Evolutionary conservation across 169 alveolate species (phyloP).

Genomic region (Pseudocohnilembus persalinus): DNA sequence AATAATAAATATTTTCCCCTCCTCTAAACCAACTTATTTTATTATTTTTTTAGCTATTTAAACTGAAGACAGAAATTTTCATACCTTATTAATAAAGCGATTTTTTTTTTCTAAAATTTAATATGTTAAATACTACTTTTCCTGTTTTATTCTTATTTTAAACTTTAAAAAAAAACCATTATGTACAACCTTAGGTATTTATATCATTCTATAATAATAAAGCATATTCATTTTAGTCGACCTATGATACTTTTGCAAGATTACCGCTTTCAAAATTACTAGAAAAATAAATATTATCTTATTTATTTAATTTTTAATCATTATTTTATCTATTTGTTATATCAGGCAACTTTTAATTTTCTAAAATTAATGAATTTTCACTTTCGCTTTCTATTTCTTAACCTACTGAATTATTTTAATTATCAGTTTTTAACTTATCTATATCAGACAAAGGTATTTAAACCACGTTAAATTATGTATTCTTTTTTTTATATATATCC

Average conservation of each 20-base stretch:
- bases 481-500: too few species aligned
- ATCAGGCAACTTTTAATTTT: too few species aligned
- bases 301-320: too few species aligned
- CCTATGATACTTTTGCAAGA: slow-evolving; percentile 70
- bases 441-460: too few species aligned
- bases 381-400: too few species aligned
- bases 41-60: slow-evolving; percentile 33
- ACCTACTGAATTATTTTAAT: too few species aligned
- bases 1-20: slow-evolving; percentile 70
- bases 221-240: slow-evolving; percentile 71
- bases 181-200: slow-evolving; percentile 83
- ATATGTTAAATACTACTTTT: slow-evolving; percentile 74
- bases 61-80: slow-evolving; percentile 62
- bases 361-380: too few species aligned
- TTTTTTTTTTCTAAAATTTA: slow-evolving; percentile 74
- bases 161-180: slow-evolving; percentile 84
- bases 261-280: slow-evolving; percentile 84
- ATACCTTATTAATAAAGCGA: slow-evolving; percentile 62
- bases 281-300: too few species aligned
- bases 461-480: too few species aligned
- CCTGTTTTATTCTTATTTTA: slow-evolving; percentile 67
- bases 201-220: slow-evolving; percentile 78
- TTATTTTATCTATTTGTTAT: too few species aligned
- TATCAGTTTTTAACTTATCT: too few species aligned
- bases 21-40: slow-evolving; percentile 80